Evolutionary conservation across 192 early-diverging fungal species (phyloP).

Genomic region (Coemansia guatemalensis): DNA sequence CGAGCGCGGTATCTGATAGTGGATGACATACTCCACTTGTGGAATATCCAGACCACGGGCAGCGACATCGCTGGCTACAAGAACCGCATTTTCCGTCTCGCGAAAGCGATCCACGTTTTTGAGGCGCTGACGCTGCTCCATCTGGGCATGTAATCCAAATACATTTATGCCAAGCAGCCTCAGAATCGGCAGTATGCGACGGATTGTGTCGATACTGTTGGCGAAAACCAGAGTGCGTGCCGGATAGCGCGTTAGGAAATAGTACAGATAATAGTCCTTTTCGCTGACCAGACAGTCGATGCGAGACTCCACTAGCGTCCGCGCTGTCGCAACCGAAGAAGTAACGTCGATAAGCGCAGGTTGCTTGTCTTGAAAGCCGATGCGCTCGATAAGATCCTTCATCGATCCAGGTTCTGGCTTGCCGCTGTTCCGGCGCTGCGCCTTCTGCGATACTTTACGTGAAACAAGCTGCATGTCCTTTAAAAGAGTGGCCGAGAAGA

Average conservation of each 20-base stretch:
- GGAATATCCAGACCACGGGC: slow-evolving; percentile 96
- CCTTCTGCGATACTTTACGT: slow-evolving; percentile 30
- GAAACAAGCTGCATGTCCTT: slow-evolving; percentile 48
- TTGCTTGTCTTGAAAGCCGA: slow-evolving; percentile 73
- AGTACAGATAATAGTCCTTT: slow-evolving; percentile 86
- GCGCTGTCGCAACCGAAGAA: slow-evolving; percentile 63
- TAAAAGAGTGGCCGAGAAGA: slow-evolving; percentile 89
- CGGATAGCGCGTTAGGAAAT: slow-evolving; percentile 81
- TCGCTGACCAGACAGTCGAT: slow-evolving; percentile 85
- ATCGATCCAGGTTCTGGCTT: slow-evolving; percentile 51
- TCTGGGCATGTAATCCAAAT: slow-evolving; percentile 88
- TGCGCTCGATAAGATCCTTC: slow-evolving; percentile 71
- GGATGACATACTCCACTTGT: slow-evolving; percentile 88
- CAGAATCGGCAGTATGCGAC: slow-evolving; percentile 83
- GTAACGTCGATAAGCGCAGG: slow-evolving; percentile 80
- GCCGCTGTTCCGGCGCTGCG: slow-evolving; percentile 15
- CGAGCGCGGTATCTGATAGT: slow-evolving; percentile 91
- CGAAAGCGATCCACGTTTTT: slow-evolving; percentile 92
- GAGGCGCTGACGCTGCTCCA: slow-evolving; percentile 94
- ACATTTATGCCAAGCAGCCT: slow-evolving; percentile 70
- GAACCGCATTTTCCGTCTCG: slow-evolving; percentile 65
- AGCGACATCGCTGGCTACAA: slow-evolving; percentile 96
- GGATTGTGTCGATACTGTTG: slow-evolving; percentile 92
- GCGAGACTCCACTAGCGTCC: slow-evolving; percentile 71
- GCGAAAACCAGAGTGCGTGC: slow-evolving; percentile 93